Base-by-base conservation (phyloP, 2,329 filamentous ascomycete genomes). In the Fusarium siculi region DNA sequence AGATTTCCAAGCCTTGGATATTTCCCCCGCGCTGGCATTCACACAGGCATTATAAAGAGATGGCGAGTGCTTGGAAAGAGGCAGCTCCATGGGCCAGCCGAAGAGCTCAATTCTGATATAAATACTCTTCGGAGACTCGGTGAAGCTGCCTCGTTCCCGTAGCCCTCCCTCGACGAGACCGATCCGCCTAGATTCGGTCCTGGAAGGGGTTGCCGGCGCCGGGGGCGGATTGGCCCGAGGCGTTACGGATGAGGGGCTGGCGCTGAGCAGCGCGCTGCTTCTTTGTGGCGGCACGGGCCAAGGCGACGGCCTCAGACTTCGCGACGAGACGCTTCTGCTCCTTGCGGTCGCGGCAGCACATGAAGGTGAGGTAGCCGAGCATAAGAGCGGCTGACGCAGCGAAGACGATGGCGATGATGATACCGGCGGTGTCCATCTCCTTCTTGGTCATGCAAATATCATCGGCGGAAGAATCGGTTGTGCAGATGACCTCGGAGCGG, bases 321-420 rank as follows among this genome's bases (percentile, higher is more conserved):
- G 84, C 84, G 60, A 79, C 80, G 39, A 84, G 79, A 52, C 82
- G 80, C 78, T 83, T 84, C 75, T 87, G 82, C 74, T 82, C 73
- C 78, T 79, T 80, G 74, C 84, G 82, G 73, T 90, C 87, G 69
- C 82, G 81, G 82, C 84, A 87, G 85, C 86, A 89, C 72, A 86
- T 81, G 82, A 85, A 85, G 76, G 85, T 83, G 63, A 90, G 79
- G 70, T 80, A 73, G 53, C 76, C 79, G 67, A 86, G 68, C 72
- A 82, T 79, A 57, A 82, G 47, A 70, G 80, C 78, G 68, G 86
- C 75, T 66, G 79, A 80, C n/a, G 79, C 70, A 63, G 81, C 85
- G 42, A 90, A 85, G 78, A 86, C 74, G 70, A 87, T 80, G 75
- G 84, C 80, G 70, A 89, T 82, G 77, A 88, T 80, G 75, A 87